A percentile compares a stretch with the other conserved stretches of the same genome.
Conservation (phyloP, 2,329 filamentous ascomycete genomes). For the Hymenoscyphus fructigenus region DNA sequence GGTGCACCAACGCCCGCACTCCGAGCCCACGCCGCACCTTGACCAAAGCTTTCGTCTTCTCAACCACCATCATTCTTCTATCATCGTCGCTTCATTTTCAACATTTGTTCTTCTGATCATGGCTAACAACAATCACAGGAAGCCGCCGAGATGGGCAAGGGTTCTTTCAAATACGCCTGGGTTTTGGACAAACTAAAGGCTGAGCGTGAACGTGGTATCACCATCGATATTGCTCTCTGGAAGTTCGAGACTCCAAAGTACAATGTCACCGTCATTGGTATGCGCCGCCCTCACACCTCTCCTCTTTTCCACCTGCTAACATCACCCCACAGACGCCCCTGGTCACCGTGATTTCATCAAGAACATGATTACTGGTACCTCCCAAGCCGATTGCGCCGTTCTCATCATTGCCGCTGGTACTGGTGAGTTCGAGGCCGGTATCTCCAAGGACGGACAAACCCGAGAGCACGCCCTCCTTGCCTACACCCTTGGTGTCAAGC, state of each 20-base stretch:
- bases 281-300: slow-evolving; percentile 36
- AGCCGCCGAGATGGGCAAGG: slow-evolving; percentile 98
- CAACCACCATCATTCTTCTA: background rate
- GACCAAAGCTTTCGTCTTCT: slow-evolving; percentile 20
- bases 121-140: slow-evolving; percentile 58
- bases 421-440: slow-evolving; percentile 99
- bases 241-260: slow-evolving; percentile 99
- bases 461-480: slow-evolving; percentile 99
- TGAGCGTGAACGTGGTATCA: slow-evolving; percentile 99
- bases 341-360: slow-evolving; percentile 99
- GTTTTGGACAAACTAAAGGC: slow-evolving; percentile 99
- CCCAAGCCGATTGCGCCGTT: slow-evolving; percentile 99
- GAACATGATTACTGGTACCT: slow-evolving; percentile 99
- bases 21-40: background rate
- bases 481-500: slow-evolving; percentile 99
- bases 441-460: slow-evolving; percentile 99
- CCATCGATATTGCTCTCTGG: slow-evolving; percentile 99
- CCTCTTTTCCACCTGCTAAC: slow-evolving; percentile 13
- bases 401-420: slow-evolving; percentile 99
- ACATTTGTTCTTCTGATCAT: slow-evolving; percentile 1
- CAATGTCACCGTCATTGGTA: slow-evolving; percentile 96
- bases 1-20: background rate
- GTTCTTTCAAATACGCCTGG: slow-evolving; percentile 99
- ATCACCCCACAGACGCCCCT: slow-evolving; percentile 70
- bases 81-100: background rate